phyloP scores from a whole-genome alignment of 129 eudicot species.

The Mikania micrantha region DNA sequence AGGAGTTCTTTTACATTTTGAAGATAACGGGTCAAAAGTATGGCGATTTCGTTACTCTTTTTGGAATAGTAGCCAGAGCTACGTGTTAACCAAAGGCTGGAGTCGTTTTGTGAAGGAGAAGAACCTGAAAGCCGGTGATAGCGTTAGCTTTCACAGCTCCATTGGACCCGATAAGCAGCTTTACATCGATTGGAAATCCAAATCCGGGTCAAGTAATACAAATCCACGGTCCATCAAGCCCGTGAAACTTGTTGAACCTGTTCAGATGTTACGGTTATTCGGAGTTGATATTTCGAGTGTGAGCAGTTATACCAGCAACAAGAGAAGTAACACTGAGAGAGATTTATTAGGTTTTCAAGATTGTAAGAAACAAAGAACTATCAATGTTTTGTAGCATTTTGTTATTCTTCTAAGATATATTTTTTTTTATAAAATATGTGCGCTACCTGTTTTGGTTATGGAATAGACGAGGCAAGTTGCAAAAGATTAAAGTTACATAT shows the following conservation, averaged over 20 bases:
- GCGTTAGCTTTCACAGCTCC: conserved; percentile 59
- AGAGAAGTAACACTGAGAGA: conserved; percentile 38
- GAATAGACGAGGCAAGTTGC: not conserved
- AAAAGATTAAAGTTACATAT: conserved; percentile 9
- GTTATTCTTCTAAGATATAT: conserved; percentile 7
- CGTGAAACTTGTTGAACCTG: conserved; percentile 26
- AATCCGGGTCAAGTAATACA: conserved; percentile 18
- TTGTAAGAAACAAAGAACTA: conserved; percentile 62
- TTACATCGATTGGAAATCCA: conserved; percentile 58
- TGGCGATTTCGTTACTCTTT: conserved; percentile 88
- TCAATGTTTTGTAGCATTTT: conserved; percentile 44
- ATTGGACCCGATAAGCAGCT: conserved; percentile 48
- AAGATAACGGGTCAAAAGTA: conserved; percentile 54
- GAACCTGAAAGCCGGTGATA: conserved; percentile 68
- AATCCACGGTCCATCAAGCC: not conserved
- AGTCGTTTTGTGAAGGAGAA: conserved; percentile 93
- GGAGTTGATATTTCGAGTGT: conserved; percentile 73
- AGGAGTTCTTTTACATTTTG: conserved; percentile 78
- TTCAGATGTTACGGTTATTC: conserved; percentile 58
- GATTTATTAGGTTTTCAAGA: conserved; percentile 46
- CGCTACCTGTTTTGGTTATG: not conserved
- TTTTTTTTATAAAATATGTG: not conserved
- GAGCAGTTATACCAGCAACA: conserved; percentile 36
- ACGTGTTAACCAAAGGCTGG: conserved; percentile 91
- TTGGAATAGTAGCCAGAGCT: conserved; percentile 91